Base-by-base conservation (phyloP, 2,329 filamentous ascomycete species). In the Trichoderma koningii region DNA sequence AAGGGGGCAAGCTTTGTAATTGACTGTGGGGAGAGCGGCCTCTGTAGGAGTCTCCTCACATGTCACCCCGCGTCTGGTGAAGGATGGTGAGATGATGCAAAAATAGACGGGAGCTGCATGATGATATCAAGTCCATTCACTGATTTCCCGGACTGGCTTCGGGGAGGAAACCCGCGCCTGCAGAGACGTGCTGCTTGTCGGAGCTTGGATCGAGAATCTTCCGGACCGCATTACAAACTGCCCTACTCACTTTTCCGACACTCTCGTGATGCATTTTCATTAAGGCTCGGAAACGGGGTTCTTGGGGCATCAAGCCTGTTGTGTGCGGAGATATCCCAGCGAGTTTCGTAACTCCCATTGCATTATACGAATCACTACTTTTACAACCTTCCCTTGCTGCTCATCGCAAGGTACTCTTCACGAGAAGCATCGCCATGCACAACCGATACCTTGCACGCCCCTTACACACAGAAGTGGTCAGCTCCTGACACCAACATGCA, bases 91-190 rank as follows among this genome's bases (percentile, higher is more conserved):
- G 45, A 38, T 38, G 34, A 14, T 38, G 34, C 9, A 38, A 51
- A 60, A 60, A 60, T 60, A 60, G 56, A 38, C 9, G 9, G 7
- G 21, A 23, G 45, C 34, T 60, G 56, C 56, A 60, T 19, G 47
- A 60, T 60, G 56, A 50, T 51, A 60, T 60, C 56, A 50, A 50
- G 28, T 15, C 42, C 14, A 1, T 38, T 41, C 41, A n/a, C 19
- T 26, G 52, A 41, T 55, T 44, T 55, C 9, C 34, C 3, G 42
- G 51, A 21, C 51, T 38, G 51, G 19, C 21, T 41, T n/a, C n/a
- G n/a, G n/a, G n/a, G n/a, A n/a, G n/a, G n/a, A n/a, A n/a, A n/a
- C n/a, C n/a, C n/a, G 50, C 19, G 50, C 26, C 50, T 55, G 30
- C 28, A 38, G n/a, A 19, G 30, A 55, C 38, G 34, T 23, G 30